Percentiles rank a stretch among this genome's conserved stretches.
phyloP scores from a whole-genome alignment of 2,329 filamentous ascomycete species.

The Colletotrichum siamense region DNA sequence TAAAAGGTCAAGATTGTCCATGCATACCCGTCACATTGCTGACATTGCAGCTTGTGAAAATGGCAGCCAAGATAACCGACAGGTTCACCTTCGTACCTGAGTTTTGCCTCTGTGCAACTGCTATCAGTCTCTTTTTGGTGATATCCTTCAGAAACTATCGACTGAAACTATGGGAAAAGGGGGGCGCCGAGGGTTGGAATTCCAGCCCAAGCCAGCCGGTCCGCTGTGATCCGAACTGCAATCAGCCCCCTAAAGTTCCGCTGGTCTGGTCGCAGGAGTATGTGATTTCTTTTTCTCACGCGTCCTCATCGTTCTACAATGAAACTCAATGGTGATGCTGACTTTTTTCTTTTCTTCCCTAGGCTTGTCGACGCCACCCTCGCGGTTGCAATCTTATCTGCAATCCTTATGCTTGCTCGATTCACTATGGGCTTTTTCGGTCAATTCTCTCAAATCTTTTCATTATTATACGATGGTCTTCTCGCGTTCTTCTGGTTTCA shows the following conservation, averaged over 20 bases:
- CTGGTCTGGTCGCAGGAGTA: conserved; percentile 32
- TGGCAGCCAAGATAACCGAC: not conserved
- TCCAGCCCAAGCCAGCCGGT: conserved; percentile 32
- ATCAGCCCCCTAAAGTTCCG: conserved; percentile 31
- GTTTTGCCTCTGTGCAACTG: conserved; percentile 5
- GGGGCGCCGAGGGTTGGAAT: conserved; percentile 32
- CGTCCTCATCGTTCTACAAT: not conserved
- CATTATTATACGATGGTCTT: conserved; percentile 31
- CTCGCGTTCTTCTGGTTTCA: conserved; percentile 31
- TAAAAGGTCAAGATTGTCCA: not conserved
- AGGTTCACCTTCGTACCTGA: conserved; percentile 22
- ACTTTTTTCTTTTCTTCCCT: not conserved
- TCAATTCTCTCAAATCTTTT: conserved; percentile 24
- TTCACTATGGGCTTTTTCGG: conserved; percentile 23
- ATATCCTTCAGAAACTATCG: conserved; percentile 27
- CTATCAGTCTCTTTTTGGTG: conserved; percentile 24
- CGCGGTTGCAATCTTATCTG: conserved; percentile 31
- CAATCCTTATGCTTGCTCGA: conserved; percentile 31
- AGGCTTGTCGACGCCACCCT: conserved; percentile 33
- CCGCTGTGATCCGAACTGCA: conserved; percentile 33
- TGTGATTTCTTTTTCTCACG: not conserved
- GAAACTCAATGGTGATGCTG: not conserved
- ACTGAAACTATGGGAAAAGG: conserved; percentile 30
- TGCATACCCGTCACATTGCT: not conserved
- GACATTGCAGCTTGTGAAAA: not conserved